Base-by-base conservation (phyloP, 2,329 filamentous ascomycete genomes). In the Fusarium caatingaense region DNA sequence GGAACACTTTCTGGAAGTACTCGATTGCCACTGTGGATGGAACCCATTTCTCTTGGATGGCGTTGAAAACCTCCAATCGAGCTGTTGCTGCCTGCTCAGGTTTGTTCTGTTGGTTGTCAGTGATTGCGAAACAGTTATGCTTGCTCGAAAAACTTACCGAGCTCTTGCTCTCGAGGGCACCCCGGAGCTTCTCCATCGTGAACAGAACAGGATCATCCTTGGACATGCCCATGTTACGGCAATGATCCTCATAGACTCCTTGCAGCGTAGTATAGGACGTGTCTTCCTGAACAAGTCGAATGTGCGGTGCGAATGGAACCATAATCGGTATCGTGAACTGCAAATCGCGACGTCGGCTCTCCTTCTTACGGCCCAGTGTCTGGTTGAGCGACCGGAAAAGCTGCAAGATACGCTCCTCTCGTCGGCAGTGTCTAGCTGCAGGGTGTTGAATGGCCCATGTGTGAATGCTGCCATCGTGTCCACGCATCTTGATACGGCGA, bases 321-420 rank as follows among this genome's bases (percentile, higher is more conserved):
- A 99, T 98, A 71, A 98, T 85, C 2, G 96, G 97, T 54, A 99
- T 87, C 70, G 97, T 96, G 83, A 99, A 99, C 80, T 97, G 95
- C 71, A 99, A 83, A 76, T 98, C 97, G 53, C 96, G 91, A 23
- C 95, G 91, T 56, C 96, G 89, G 75, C 93, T 97, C 82, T 99
- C 96, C 84, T 99, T 99, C 78, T 95, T 93, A 78, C 97, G 96
- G 40, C 90, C 86, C 64, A 99, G 84, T 6, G 93, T 92, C 76
- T 95, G 94, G 80, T 99, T 99, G 82, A 99, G 94, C 74, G 98
- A 97, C 46, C 97, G 89, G 90, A 99, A 99, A 15, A 99, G 87
- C 80, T 99, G 96, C 69, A 98, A 81, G 60, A 98, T 97, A 28
- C 96, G 89, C 82, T 99, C 97, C 79, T 99, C 97, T 57, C 97